These are phyloP conservation scores for Brassica balearica DNA, from an alignment of 441 rosid genomes.

Conservation along the genomic window DNA sequence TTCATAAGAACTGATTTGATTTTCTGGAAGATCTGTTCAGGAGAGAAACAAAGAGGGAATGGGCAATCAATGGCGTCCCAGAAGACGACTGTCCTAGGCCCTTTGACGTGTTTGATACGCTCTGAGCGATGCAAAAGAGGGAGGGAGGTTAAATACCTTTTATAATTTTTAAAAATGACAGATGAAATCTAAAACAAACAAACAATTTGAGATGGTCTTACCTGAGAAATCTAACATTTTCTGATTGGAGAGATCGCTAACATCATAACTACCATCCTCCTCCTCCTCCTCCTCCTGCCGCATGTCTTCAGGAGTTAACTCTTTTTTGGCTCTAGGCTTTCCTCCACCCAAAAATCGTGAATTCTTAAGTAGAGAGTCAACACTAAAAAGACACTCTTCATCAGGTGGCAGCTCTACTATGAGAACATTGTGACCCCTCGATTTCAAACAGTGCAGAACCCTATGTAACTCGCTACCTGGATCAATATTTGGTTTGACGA, in stretches of 20 bases:
- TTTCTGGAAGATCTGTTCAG: neutral
- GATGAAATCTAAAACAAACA: neutral
- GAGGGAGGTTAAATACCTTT: neutral
- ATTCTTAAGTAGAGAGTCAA: neutral
- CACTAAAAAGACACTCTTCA: neutral
- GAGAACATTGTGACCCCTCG: neutral
- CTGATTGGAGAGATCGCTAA: neutral
- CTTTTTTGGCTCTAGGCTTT: neutral
- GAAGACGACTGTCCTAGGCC: neutral
- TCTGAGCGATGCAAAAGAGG: neutral
- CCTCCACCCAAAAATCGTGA: neutral
- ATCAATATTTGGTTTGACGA: neutral
- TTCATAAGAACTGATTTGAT: neutral
- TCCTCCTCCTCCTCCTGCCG: neutral
- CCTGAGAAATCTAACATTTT: neutral
- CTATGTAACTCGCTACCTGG: neutral
- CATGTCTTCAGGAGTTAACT: neutral
- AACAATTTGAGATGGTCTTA: neutral
- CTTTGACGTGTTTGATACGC: neutral
- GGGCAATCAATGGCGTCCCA: neutral
- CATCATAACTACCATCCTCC: neutral
- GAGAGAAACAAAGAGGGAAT: neutral
- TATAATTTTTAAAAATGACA: neutral
- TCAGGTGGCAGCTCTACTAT: neutral
- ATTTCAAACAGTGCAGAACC: neutral